Conservation (phyloP, 176 grass and related monocot genomes). For the Eragrostis curvula region DNA sequence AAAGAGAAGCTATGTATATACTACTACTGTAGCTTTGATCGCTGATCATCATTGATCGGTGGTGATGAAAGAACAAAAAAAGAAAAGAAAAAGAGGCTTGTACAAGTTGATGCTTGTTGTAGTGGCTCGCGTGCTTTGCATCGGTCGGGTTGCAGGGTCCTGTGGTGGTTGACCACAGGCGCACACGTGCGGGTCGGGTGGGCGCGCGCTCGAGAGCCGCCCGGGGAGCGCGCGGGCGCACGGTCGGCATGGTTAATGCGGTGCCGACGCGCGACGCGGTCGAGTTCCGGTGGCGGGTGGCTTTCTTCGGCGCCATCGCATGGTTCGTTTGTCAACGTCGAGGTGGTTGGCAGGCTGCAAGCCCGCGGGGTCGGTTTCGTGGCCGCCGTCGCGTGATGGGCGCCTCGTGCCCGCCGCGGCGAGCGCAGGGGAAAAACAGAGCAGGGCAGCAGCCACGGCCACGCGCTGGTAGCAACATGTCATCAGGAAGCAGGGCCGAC, state of each 20-base stretch:
- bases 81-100: background rate
- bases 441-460: background rate
- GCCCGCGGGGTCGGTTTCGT: background rate
- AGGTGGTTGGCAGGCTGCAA: slow-evolving; percentile 17
- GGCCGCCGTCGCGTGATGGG: background rate
- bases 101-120: background rate
- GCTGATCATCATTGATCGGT: background rate
- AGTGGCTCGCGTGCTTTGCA: background rate
- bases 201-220: background rate
- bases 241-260: slow-evolving; percentile 15
- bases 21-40: no score
- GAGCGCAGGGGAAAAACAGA: background rate
- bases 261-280: background rate
- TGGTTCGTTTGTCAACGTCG: slow-evolving; percentile 39
- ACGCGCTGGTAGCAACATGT: background rate
- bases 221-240: background rate
- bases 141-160: background rate
- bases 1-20: background rate
- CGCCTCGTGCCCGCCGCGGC: slow-evolving; percentile 9
- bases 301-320: slow-evolving; percentile 5
- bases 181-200: background rate
- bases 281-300: slow-evolving; percentile 17
- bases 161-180: slow-evolving; percentile 25
- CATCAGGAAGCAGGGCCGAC: no score
- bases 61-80: background rate